Conservation (phyloP, 2,329 filamentous ascomycete species). For the Microcyclosporella mali region DNA sequence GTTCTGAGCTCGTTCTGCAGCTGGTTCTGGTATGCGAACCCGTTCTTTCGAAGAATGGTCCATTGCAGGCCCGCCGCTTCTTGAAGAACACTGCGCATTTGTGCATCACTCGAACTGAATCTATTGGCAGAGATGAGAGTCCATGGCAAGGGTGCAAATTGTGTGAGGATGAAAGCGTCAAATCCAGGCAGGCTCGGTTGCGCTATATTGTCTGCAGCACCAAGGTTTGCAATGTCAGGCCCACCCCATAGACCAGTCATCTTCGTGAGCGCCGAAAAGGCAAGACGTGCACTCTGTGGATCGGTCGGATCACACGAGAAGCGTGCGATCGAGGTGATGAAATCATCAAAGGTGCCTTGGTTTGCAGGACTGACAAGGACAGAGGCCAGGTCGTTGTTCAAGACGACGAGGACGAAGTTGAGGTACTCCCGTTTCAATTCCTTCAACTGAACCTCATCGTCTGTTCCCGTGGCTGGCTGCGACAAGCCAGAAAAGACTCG, state of each 20-base stretch:
- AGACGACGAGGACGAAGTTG: constrained; percentile 83
- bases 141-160: constrained; percentile 88
- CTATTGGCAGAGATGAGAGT: constrained; percentile 70
- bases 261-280: constrained; percentile 72
- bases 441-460: constrained; percentile 90
- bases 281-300: constrained; percentile 62
- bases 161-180: constrained; percentile 79
- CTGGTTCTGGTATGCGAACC: constrained; percentile 68
- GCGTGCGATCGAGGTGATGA: constrained; percentile 78
- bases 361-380: constrained; percentile 88
- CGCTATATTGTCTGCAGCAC: constrained; percentile 41
- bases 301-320: constrained; percentile 72
- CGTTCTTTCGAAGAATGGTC: constrained; percentile 84
- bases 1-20: constrained; percentile 59
- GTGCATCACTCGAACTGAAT: constrained; percentile 81
- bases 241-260: constrained; percentile 91
- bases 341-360: constrained; percentile 80
- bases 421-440: constrained; percentile 91
- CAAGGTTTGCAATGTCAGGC: constrained; percentile 54
- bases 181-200: constrained; percentile 69
- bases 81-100: constrained; percentile 77
- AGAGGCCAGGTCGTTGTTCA: constrained; percentile 81
- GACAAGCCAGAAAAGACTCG: constrained; percentile 80
- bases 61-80: constrained; percentile 86
- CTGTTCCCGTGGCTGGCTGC: constrained; percentile 80